Conservation (phyloP, 2,329 filamentous ascomycete genomes). For the Lojkania enalia region DNA sequence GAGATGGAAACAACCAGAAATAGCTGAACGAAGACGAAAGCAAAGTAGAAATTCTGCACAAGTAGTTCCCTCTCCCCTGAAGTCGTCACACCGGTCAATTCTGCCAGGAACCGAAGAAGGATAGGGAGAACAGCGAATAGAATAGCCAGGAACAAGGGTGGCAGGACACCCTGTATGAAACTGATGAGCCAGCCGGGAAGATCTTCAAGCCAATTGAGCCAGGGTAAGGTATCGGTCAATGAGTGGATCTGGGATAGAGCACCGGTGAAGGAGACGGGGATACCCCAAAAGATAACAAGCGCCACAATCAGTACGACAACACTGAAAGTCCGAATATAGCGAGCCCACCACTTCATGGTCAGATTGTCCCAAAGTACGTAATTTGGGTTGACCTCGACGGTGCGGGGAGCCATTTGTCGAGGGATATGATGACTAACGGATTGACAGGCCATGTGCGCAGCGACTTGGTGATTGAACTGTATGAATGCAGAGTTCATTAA, state of each 20-base stretch:
- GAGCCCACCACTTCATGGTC: slow-evolving; percentile 92
- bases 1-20: slow-evolving; percentile 92
- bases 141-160: slow-evolving; percentile 73
- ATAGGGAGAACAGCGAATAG: slow-evolving; percentile 81
- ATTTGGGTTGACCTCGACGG: slow-evolving; percentile 89
- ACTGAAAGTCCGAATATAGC: slow-evolving; percentile 71
- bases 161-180: slow-evolving; percentile 82
- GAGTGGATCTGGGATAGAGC: slow-evolving; percentile 75
- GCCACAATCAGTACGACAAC: slow-evolving; percentile 68
- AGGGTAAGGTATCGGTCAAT: slow-evolving; percentile 66
- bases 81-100: slow-evolving; percentile 78
- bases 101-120: slow-evolving; percentile 73
- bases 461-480: slow-evolving; percentile 97
- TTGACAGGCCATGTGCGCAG: slow-evolving; percentile 97
- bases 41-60: slow-evolving; percentile 93
- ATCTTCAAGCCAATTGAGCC: slow-evolving; percentile 70
- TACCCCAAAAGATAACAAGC: slow-evolving; percentile 86
- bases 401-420: slow-evolving; percentile 87
- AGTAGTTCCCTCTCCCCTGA: slow-evolving; percentile 75
- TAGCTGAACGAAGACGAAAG: slow-evolving; percentile 90
- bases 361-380: slow-evolving; percentile 98
- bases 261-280: slow-evolving; percentile 87
- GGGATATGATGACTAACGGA: slow-evolving; percentile 87
- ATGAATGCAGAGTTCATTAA: slow-evolving; percentile 97
- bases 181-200: slow-evolving; percentile 65